Conservation (phyloP, 2,329 filamentous ascomycete species). For the Diaporthe velutina region DNA sequence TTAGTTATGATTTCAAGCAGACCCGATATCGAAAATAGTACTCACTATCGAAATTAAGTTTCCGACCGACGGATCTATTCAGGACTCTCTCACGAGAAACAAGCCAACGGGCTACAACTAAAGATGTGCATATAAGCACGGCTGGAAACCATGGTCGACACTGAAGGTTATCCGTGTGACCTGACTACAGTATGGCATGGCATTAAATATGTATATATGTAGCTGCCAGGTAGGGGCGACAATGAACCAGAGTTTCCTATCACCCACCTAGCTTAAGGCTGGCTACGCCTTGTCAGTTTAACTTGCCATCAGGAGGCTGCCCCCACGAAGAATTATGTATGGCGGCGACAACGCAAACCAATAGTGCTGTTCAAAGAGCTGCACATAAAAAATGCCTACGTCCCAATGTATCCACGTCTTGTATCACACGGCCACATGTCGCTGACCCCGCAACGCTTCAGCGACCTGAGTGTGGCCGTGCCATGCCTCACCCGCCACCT, state of each 20-base stretch:
- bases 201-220: too few relatives aligned
- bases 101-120: not conserved
- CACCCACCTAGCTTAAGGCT: too few relatives aligned
- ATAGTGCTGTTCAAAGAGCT: not conserved
- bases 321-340: not conserved
- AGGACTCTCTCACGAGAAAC: not conserved
- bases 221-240: not conserved
- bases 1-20: not conserved
- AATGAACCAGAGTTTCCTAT: too few relatives aligned
- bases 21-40: not conserved
- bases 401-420: not conserved
- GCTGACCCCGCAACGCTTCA: not conserved
- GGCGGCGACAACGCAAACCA: not conserved
- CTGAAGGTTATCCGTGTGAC: too few relatives aligned
- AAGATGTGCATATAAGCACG: too few relatives aligned
- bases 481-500: not conserved
- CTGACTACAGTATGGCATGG: too few relatives aligned
- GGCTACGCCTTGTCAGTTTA: not conserved
- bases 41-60: too few relatives aligned
- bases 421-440: not conserved
- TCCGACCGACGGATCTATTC: not conserved
- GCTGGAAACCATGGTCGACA: too few relatives aligned
- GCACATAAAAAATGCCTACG: too few relatives aligned
- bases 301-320: not conserved
- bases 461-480: not conserved